Evolutionary conservation across 78 protist species (phyloP).

Genomic region (Protostelium mycophagum): DNA sequence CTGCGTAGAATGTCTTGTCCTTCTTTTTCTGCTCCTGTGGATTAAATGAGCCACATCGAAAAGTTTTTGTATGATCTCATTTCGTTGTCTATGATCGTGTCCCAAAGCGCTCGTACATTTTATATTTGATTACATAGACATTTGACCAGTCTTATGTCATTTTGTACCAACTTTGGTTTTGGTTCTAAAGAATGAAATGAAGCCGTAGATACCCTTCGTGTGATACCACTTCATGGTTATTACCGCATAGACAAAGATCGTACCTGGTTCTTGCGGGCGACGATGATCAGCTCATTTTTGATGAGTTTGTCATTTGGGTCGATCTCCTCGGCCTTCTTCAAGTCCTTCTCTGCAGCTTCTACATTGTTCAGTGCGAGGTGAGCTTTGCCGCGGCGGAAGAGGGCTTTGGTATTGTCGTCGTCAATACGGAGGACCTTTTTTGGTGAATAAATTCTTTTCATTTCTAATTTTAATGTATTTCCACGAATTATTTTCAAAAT

Average conservation of each 20-base stretch:
- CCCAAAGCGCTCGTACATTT: too few species aligned
- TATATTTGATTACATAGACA: too few species aligned
- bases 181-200: too few species aligned
- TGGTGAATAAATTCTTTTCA: too few species aligned
- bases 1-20: neutral
- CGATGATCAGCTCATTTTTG: neutral
- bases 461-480: neutral
- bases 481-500: neutral
- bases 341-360: conserved; percentile 35
- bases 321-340: conserved; percentile 13
- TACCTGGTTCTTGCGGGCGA: neutral
- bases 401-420: conserved; percentile 44
- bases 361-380: conserved; percentile 4
- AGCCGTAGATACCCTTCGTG: too few species aligned
- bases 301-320: conserved; percentile 47
- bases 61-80: too few species aligned
- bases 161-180: too few species aligned
- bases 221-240: too few species aligned
- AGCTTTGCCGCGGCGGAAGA: conserved; percentile 56
- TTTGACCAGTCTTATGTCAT: too few species aligned
- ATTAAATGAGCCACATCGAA: too few species aligned
- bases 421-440: conserved; percentile 17
- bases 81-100: too few species aligned
- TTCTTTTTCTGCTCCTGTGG: neutral
- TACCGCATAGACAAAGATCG: too few species aligned